phyloP scores from a whole-genome alignment of 1,284 basidiomycete genomes.

The Uromyces viciae-fabae region DNA sequence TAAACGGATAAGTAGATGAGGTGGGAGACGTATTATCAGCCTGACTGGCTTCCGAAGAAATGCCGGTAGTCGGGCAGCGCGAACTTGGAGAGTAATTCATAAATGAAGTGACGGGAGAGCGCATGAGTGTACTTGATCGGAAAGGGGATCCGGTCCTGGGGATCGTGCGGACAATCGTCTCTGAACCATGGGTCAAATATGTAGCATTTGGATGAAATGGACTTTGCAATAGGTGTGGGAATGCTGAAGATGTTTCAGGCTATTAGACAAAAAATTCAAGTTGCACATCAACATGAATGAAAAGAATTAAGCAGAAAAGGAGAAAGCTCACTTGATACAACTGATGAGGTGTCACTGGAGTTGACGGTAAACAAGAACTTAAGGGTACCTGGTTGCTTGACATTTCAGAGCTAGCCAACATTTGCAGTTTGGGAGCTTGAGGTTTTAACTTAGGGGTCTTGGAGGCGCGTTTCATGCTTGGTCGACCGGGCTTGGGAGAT shows the following conservation, averaged over 20 bases:
- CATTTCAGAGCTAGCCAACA: neutral
- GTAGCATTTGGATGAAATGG: slow-evolving; percentile 33
- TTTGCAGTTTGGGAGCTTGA: neutral
- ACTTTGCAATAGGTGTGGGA: slow-evolving; percentile 20
- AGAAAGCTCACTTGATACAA: slow-evolving; percentile 11
- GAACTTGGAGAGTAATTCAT: slow-evolving; percentile 9
- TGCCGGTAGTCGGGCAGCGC: neutral
- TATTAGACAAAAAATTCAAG: neutral
- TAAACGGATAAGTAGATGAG: slow-evolving; percentile 21
- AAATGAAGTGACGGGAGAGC: slow-evolving; percentile 8
- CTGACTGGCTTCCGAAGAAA: slow-evolving; percentile 1
- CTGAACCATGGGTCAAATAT: neutral
- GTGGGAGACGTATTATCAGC: neutral
- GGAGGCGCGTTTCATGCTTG: neutral
- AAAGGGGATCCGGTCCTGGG: slow-evolving; percentile 36
- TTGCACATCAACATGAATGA: neutral
- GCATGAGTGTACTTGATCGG: slow-evolving; percentile 4
- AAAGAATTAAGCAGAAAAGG: neutral
- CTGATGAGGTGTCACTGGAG: slow-evolving; percentile 29
- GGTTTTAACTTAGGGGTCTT: slow-evolving; percentile 9
- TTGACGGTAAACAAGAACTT: slow-evolving; percentile 24
- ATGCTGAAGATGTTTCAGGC: slow-evolving; percentile 4
- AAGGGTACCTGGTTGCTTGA: neutral
- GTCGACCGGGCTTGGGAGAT: slow-evolving; percentile 3
- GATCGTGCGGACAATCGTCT: slow-evolving; percentile 9